Evolutionary conservation across 2,329 filamentous ascomycete genomes (phyloP).

Genomic region (Metarhizium guizhouense): DNA sequence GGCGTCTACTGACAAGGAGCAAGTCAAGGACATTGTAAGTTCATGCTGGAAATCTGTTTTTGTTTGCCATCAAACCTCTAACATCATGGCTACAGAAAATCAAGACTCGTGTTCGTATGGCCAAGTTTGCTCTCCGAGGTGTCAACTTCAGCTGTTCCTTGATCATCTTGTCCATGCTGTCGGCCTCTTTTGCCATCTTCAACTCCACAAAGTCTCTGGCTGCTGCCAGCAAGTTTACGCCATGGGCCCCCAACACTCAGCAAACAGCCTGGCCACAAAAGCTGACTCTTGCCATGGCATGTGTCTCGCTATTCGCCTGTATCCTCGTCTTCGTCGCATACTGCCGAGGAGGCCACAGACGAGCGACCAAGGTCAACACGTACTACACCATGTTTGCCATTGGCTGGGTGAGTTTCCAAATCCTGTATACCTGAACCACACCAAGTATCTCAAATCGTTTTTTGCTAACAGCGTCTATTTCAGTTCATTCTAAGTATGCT

Average conservation of each 20-base stretch:
- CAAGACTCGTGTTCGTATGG: constrained; percentile 82
- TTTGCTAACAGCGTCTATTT: background rate
- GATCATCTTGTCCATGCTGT: constrained; percentile 86
- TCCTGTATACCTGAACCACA: background rate
- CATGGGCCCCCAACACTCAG: constrained; percentile 74
- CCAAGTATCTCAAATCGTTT: background rate
- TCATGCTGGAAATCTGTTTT: background rate
- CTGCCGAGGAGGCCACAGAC: constrained; percentile 76
- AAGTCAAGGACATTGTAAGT: constrained; percentile 80
- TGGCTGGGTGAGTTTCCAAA: constrained; percentile 46
- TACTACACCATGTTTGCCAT: constrained; percentile 96
- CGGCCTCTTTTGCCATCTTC: constrained; percentile 86
- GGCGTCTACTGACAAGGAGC: constrained; percentile 70
- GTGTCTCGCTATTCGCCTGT: constrained; percentile 71
- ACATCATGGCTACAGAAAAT: constrained; percentile 57
- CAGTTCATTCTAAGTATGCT: constrained; percentile 80
- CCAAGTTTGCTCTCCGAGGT: constrained; percentile 88
- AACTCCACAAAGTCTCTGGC: constrained; percentile 72
- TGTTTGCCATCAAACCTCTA: background rate
- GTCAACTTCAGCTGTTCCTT: constrained; percentile 96
- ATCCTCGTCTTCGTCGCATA: constrained; percentile 77
- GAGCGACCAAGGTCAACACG: constrained; percentile 85
- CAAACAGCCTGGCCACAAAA: constrained; percentile 72
- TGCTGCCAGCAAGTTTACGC: constrained; percentile 66
- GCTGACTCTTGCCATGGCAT: constrained; percentile 68